These are phyloP conservation scores for Escallonia rubra DNA, from an alignment of 129 eudicot genomes.

Conservation along the genomic window DNA sequence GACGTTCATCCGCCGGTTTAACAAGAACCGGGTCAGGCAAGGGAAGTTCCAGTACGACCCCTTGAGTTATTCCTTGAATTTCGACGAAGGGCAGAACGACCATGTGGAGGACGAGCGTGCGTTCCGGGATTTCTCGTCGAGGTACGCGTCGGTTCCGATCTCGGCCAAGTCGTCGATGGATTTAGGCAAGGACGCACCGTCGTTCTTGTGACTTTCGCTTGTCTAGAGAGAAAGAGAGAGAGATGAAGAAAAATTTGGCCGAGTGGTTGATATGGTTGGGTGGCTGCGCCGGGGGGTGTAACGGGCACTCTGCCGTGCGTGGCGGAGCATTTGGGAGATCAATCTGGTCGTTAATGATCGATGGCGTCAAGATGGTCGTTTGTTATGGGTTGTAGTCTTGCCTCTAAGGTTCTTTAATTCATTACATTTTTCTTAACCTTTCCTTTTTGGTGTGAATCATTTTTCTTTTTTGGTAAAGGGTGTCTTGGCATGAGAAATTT, in stretches of 20 bases:
- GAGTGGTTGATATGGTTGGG: no score
- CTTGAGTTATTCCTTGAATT: conserved; percentile 39
- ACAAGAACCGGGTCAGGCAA: conserved; percentile 19
- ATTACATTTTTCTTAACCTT: no score
- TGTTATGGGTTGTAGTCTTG: no score
- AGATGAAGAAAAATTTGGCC: not conserved
- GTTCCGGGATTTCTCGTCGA: conserved; percentile 29
- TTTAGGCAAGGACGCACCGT: conserved; percentile 26
- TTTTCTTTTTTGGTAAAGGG: no score
- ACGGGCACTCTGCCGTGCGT: not conserved
- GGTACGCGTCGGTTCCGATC: conserved; percentile 26
- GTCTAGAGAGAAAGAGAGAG: not conserved
- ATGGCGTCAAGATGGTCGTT: no score
- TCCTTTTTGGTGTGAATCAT: no score
- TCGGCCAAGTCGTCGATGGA: conserved; percentile 29
- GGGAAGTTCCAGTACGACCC: conserved; percentile 46
- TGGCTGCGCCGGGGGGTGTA: no score
- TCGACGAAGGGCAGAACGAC: conserved; percentile 34
- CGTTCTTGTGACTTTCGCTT: conserved; percentile 18
- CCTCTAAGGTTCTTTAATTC: no score
- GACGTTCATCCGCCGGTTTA: conserved; percentile 54
- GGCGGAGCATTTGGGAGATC: not conserved
- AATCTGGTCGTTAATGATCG: no score
- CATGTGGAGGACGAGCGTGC: conserved; percentile 19
- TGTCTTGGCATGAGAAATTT: no score